A percentile compares a stretch with the other conserved stretches of the same genome.
phyloP scores from a whole-genome alignment of 176 grass and related monocot species.

The Aegilops speltoides region DNA sequence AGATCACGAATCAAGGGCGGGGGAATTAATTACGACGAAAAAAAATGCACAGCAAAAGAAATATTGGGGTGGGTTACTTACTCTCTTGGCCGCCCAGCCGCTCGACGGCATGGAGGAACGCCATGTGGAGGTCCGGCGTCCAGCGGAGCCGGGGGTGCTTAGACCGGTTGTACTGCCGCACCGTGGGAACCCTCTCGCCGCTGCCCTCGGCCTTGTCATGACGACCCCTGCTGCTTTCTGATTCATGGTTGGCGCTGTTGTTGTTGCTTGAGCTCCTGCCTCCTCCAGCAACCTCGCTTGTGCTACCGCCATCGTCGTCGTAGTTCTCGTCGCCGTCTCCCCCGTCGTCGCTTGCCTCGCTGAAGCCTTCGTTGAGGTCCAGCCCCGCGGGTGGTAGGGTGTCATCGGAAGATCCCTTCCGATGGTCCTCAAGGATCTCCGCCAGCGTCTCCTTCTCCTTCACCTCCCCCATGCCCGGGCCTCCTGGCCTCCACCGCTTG shows the following conservation, averaged over 20 bases:
- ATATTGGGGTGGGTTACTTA: constrained; percentile 34
- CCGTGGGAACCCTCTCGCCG: constrained; percentile 39
- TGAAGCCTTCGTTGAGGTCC: constrained; percentile 69
- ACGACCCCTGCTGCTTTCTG: constrained; percentile 27
- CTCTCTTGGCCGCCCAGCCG: constrained; percentile 97
- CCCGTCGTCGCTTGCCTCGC: constrained; percentile 24
- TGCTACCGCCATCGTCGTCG: constrained; percentile 26
- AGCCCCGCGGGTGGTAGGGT: constrained; percentile 22
- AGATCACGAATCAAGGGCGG: not conserved
- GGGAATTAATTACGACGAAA: not conserved
- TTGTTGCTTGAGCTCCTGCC: constrained; percentile 46
- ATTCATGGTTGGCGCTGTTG: constrained; percentile 50
- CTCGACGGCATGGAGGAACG: constrained; percentile 90
- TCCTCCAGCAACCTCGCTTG: constrained; percentile 33
- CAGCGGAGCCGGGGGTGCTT: constrained; percentile 86
- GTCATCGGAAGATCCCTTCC: constrained; percentile 30
- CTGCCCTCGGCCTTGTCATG: constrained; percentile 47
- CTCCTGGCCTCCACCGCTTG: constrained; percentile 11
- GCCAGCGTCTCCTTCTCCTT: constrained; percentile 44
- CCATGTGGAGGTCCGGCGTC: constrained; percentile 92
- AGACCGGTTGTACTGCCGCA: constrained; percentile 90
- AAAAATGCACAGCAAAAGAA: not conserved
- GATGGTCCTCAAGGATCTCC: constrained; percentile 47
- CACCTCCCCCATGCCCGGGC: constrained; percentile 41
- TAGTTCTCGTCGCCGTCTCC: constrained; percentile 6